Evolutionary conservation across 2,329 filamentous ascomycete genomes (phyloP), one percentile per base, ranked within the genome.

Genomic region (Penicillium sp.): DNA sequence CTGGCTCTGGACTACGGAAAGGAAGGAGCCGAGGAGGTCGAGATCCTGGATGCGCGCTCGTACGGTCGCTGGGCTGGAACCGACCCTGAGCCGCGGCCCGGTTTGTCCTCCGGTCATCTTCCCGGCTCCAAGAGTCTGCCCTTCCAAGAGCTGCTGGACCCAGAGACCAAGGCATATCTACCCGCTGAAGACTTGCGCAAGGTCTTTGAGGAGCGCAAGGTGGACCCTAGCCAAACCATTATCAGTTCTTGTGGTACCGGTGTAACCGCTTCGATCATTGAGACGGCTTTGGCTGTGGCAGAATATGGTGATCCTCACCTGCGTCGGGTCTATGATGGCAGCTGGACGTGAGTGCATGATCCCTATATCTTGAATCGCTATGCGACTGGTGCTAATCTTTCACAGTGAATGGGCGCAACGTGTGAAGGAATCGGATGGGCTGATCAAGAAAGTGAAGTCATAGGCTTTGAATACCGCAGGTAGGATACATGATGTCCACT

Each of bases 161-260:
- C 90, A 0, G 79, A 87, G 55, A 93, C 88, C 56, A 97, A 96
- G 79, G 82, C 90, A 0, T 86, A 94, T 62, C 82, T 92, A 18
- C 83, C 91, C 0, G 79, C 82, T 0, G 84, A 89, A 11, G 81
- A 93, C 73, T 78, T 99, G 46, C 83, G 81, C 64, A 83, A 87
- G 67, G 70, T 97, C 14, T 94, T 99, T 67, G 80, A 89, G 71
- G 79, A 81, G n/a, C 93, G 89, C 70, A 88, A 91, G 0, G 78
- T 99, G 8, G 87, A 96, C 69, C 85, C 89, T 0, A 80, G 81
- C 27, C 91, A 88, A 71, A 89, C 92, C 3, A 90, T 97, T 62
- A 88, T 97, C 65, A 89, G 86, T 47, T 93, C 85, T 66, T 99
- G 94, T 67, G 94, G 94, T 11, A 97, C 92, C 6, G 94, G 94